phyloP scores from a whole-genome alignment of 1,284 basidiomycete species.

The Baeospora myosura region DNA sequence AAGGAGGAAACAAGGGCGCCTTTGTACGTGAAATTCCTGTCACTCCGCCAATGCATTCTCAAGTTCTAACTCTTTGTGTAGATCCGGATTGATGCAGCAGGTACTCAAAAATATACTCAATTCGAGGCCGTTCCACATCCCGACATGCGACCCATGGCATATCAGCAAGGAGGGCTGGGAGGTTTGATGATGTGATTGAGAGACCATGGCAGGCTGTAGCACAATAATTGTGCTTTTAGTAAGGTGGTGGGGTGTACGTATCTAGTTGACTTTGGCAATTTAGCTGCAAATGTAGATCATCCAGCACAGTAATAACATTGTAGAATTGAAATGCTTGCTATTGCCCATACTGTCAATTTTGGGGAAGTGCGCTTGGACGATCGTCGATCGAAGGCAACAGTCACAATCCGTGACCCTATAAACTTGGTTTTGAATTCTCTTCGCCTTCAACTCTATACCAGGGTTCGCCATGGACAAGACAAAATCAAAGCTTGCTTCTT shows the following conservation, averaged over 20 bases:
- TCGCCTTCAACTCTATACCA: too few relatives aligned
- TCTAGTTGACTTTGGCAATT: too few relatives aligned
- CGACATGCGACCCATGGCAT: constrained; percentile 90
- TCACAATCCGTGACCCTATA: too few relatives aligned
- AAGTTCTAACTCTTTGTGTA: constrained; percentile 20
- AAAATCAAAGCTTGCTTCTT: constrained; percentile 52
- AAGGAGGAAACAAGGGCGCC: constrained; percentile 75
- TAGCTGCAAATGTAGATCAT: too few relatives aligned
- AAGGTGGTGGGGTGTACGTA: too few relatives aligned
- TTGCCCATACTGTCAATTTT: too few relatives aligned
- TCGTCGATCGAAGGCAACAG: too few relatives aligned
- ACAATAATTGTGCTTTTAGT: background rate
- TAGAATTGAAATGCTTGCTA: too few relatives aligned
- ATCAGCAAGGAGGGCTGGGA: constrained; percentile 57
- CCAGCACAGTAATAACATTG: too few relatives aligned
- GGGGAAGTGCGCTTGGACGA: too few relatives aligned
- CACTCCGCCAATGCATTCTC: background rate
- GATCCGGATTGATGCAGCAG: constrained; percentile 79
- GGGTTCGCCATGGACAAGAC: constrained; percentile 71
- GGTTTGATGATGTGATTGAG: constrained; percentile 53
- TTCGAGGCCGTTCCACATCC: constrained; percentile 88
- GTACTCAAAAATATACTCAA: constrained; percentile 71
- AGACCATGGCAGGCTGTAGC: background rate
- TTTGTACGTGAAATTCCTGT: constrained; percentile 44
- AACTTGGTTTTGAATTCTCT: background rate